Conservation (phyloP, 768 basidiomycete species). For the Cystobasidium onofrii region DNA sequence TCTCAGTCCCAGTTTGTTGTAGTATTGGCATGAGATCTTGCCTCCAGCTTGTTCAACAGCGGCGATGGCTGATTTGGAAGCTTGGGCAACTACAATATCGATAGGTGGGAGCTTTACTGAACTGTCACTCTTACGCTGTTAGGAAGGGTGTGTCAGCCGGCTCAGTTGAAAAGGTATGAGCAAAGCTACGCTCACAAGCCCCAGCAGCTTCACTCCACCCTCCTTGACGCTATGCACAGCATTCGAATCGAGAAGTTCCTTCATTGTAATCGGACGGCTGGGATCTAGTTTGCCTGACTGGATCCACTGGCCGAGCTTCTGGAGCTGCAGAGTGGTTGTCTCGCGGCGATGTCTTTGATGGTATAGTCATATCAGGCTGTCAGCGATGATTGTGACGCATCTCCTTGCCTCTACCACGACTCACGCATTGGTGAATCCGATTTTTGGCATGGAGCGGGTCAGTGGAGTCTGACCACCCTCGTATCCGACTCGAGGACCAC, state of each 20-base stretch:
- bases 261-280: constrained; percentile 76
- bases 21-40: constrained; percentile 77
- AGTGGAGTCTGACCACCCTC: constrained; percentile 97
- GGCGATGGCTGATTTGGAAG: constrained; percentile 72
- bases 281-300: constrained; percentile 71
- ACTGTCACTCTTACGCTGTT: constrained; percentile 60
- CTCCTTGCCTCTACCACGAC: constrained; percentile 46
- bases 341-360: constrained; percentile 59
- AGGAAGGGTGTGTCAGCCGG: constrained; percentile 41
- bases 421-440: constrained; percentile 86
- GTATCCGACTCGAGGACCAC: constrained; percentile 74
- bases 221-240: constrained; percentile 76
- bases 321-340: constrained; percentile 76
- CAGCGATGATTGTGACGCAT: too few species aligned
- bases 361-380: too few species aligned
- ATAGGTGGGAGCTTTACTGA: constrained; percentile 50
- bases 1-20: constrained; percentile 73
- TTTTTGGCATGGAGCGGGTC: constrained; percentile 80
- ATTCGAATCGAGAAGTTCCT: constrained; percentile 71
- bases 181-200: constrained; percentile 54
- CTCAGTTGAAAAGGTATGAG: background rate
- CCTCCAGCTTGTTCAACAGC: constrained; percentile 78
- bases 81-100: constrained; percentile 72
- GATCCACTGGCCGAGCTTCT: constrained; percentile 84
- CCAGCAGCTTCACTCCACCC: constrained; percentile 81